phyloP scores from a whole-genome alignment of 2,329 filamentous ascomycete species.

The Fusarium pseudoanthophilum region DNA sequence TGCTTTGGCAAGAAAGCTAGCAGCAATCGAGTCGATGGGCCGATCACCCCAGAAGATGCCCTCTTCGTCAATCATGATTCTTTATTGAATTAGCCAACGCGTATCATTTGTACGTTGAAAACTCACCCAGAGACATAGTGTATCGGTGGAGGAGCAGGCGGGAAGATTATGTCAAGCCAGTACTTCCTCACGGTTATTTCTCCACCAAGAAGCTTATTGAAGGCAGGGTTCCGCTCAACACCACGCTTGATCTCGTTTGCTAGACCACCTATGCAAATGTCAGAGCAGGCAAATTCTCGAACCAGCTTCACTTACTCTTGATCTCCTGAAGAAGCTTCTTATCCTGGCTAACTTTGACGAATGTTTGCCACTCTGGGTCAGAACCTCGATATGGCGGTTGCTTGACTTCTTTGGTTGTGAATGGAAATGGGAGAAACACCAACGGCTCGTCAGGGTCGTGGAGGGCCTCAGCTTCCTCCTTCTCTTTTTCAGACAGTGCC shows the following conservation, averaged over 20 bases:
- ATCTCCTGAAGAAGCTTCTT: slow-evolving; percentile 59
- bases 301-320: slow-evolving; percentile 52
- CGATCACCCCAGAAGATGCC: slow-evolving; percentile 59
- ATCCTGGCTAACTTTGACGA: slow-evolving; percentile 68
- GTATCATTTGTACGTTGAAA: background rate
- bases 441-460: slow-evolving; percentile 58
- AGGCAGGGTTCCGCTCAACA: slow-evolving; percentile 54
- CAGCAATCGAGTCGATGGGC: slow-evolving; percentile 60
- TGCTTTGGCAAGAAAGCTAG: slow-evolving; percentile 58
- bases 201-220: slow-evolving; percentile 58
- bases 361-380: slow-evolving; percentile 73
- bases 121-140: slow-evolving; percentile 70
- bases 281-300: slow-evolving; percentile 10
- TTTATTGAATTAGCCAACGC: slow-evolving; percentile 45
- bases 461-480: slow-evolving; percentile 53
- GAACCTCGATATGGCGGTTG: slow-evolving; percentile 63
- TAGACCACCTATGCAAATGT: slow-evolving; percentile 44
- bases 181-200: slow-evolving; percentile 60
- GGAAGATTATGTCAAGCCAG: slow-evolving; percentile 73
- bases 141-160: slow-evolving; percentile 66
- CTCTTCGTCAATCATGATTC: slow-evolving; percentile 62
- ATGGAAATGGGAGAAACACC: slow-evolving; percentile 71
- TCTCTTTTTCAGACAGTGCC: slow-evolving; percentile 57
- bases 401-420: slow-evolving; percentile 62
- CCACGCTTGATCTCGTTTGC: slow-evolving; percentile 50